A percentile compares a stretch with the other conserved stretches of the same genome.
phyloP scores from a whole-genome alignment of 2,329 filamentous ascomycete species.

The Pseudogymnoascus sp. region DNA sequence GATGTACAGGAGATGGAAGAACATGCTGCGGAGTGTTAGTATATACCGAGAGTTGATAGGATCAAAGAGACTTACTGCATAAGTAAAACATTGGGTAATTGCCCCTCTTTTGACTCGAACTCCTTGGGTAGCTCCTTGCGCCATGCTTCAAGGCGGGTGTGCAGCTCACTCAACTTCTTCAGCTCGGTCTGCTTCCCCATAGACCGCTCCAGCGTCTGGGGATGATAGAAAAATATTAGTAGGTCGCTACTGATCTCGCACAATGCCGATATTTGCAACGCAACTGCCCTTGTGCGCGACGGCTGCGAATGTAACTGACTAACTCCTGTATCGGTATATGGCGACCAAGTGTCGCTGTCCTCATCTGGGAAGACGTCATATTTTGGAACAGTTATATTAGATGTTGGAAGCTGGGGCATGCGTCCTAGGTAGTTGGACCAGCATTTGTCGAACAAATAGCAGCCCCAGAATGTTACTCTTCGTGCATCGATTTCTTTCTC shows the following conservation, averaged over 20 bases:
- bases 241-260: conserved; percentile 94
- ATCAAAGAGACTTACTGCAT: conserved; percentile 37
- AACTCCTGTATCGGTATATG: conserved; percentile 79
- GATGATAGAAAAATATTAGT: conserved; percentile 85
- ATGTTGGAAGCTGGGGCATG: conserved; percentile 74
- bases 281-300: conserved; percentile 72
- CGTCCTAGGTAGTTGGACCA: conserved; percentile 97
- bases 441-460: conserved; percentile 96
- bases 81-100: conserved; percentile 72
- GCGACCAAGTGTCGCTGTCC: conserved; percentile 78
- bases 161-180: conserved; percentile 87
- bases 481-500: conserved; percentile 85
- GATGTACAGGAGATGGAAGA: conserved; percentile 91
- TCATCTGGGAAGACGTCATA: conserved; percentile 87
- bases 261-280: conserved; percentile 72
- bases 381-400: conserved; percentile 76
- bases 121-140: conserved; percentile 75
- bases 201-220: conserved; percentile 54
- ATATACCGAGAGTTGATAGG: not conserved
- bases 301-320: conserved; percentile 68
- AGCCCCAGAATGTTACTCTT: conserved; percentile 93
- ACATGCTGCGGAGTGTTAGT: conserved; percentile 61
- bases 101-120: conserved; percentile 81
- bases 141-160: conserved; percentile 86
- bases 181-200: conserved; percentile 75